These are phyloP conservation scores for Mucor circinelloides DNA, from an alignment of 371 early-diverging fungal genomes.

Conservation along the genomic window DNA sequence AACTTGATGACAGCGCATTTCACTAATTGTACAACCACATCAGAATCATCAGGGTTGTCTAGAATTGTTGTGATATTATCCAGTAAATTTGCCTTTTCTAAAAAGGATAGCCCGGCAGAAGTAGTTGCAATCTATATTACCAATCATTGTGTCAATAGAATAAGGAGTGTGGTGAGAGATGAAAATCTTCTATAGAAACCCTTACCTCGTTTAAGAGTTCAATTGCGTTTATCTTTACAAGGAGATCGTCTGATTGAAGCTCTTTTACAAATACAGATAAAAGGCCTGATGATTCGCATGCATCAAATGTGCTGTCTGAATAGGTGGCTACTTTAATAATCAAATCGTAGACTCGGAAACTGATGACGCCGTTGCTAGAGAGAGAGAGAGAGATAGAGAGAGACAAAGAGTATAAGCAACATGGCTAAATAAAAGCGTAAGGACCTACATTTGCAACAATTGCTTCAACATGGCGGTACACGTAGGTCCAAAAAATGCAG, in stretches of 20 bases:
- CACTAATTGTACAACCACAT: slow-evolving; percentile 33
- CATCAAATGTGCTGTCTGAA: slow-evolving; percentile 45
- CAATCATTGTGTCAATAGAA: not conserved
- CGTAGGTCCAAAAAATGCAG: slow-evolving; percentile 18
- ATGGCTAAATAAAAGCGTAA: too few relatives aligned
- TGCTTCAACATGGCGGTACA: slow-evolving; percentile 23
- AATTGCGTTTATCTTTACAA: slow-evolving; percentile 52
- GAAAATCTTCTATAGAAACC: not conserved
- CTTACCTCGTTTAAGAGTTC: slow-evolving; percentile 52
- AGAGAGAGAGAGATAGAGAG: too few relatives aligned
- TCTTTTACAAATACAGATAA: slow-evolving; percentile 32
- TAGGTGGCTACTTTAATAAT: slow-evolving; percentile 40
- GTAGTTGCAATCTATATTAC: slow-evolving; percentile 33
- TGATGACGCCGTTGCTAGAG: slow-evolving; percentile 42
- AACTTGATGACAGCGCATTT: slow-evolving; percentile 49
- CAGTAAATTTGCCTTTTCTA: slow-evolving; percentile 39
- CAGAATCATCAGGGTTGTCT: slow-evolving; percentile 28
- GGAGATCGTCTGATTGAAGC: slow-evolving; percentile 42
- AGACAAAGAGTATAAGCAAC: too few relatives aligned
- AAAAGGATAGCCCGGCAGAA: slow-evolving; percentile 31
- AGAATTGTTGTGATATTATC: slow-evolving; percentile 29
- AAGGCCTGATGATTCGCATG: slow-evolving; percentile 37
- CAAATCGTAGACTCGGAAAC: slow-evolving; percentile 56
- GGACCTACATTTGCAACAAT: slow-evolving; percentile 29
- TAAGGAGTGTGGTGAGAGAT: not conserved